A percentile compares a stretch with the other conserved stretches of the same genome.
Evolutionary conservation across 805 yeast species (phyloP).

Genomic region (Cyberlindnera galapagoensis): DNA sequence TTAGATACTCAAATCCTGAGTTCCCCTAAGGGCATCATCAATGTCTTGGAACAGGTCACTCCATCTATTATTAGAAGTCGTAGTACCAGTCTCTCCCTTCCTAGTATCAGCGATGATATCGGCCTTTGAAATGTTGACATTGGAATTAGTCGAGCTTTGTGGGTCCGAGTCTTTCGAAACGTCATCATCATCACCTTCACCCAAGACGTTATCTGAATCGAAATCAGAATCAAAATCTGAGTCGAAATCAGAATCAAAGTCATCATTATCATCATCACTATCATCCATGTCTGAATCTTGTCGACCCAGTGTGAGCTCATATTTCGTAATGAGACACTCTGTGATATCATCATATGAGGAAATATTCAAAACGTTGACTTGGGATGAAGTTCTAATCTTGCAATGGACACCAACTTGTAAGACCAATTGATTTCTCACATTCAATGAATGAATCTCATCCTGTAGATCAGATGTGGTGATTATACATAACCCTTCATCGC

Average conservation of each 20-base stretch:
- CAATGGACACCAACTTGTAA: constrained; percentile 14
- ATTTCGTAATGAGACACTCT: constrained; percentile 18
- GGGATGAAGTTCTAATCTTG: no score
- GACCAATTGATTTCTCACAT: constrained; percentile 12
- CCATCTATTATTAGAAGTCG: no score
- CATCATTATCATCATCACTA: constrained; percentile 16
- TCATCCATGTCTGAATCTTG: constrained; percentile 11
- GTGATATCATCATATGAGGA: constrained; percentile 22
- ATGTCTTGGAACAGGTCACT: constrained; percentile 1
- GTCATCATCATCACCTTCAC: constrained; percentile 1
- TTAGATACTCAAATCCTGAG: no score
- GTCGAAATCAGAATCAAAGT: constrained; percentile 11
- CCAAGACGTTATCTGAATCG: constrained; percentile 6
- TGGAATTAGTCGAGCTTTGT: no score
- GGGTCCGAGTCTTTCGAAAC: no score
- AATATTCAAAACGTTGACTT: constrained; percentile 3
- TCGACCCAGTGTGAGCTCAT: constrained; percentile 11
- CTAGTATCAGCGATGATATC: no score
- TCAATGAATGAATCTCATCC: constrained; percentile 4
- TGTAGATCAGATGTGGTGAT: constrained; percentile 9
- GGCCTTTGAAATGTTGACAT: no score
- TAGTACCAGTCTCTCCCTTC: no score
- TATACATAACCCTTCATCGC: constrained; percentile 6
- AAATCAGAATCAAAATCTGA: constrained; percentile 14
- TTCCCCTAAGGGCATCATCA: constrained; percentile 1